A percentile compares a stretch with the other conserved stretches of the same genome.
phyloP scores from a whole-genome alignment of 2,329 filamentous ascomycete genomes.

The Colletotrichum coccodes region DNA sequence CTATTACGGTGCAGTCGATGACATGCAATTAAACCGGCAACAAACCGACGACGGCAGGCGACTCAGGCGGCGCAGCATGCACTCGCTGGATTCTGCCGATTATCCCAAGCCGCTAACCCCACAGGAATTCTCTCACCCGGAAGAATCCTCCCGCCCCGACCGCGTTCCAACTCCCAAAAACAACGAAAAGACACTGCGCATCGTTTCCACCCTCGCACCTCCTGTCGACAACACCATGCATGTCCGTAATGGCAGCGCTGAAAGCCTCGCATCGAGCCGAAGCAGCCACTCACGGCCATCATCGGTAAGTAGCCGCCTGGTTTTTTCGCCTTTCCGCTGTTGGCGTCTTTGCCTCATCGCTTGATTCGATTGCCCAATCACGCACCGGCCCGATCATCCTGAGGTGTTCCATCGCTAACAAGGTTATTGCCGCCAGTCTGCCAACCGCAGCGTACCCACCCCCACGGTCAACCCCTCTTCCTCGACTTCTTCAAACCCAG shows the following conservation, averaged over 20 bases:
- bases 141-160: conserved; percentile 37
- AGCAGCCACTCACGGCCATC: conserved; percentile 70
- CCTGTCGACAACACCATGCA: conserved; percentile 43
- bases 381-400: conserved; percentile 37
- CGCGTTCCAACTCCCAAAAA: conserved; percentile 37
- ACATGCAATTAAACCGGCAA: conserved; percentile 71
- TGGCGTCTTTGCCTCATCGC: conserved; percentile 12
- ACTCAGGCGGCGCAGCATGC: conserved; percentile 85
- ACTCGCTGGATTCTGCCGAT: conserved; percentile 65
- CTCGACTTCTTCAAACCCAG: conserved; percentile 54
- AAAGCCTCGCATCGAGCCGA: conserved; percentile 69
- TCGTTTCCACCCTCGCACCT: conserved; percentile 39
- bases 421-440: conserved; percentile 60
- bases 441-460: conserved; percentile 67
- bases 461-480: conserved; percentile 65
- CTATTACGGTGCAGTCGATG: conserved; percentile 68
- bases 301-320: conserved; percentile 66
- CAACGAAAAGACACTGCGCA: conserved; percentile 50
- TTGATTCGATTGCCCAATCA: conserved; percentile 56
- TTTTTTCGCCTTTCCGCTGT: background rate
- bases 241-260: conserved; percentile 68
- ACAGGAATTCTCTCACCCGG: conserved; percentile 45
- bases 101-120: conserved; percentile 50
- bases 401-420: conserved; percentile 57
- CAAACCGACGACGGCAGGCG: conserved; percentile 77